These are phyloP conservation scores for Didymella pinodella DNA, from an alignment of 2,329 filamentous ascomycete genomes.

Conservation along the genomic window DNA sequence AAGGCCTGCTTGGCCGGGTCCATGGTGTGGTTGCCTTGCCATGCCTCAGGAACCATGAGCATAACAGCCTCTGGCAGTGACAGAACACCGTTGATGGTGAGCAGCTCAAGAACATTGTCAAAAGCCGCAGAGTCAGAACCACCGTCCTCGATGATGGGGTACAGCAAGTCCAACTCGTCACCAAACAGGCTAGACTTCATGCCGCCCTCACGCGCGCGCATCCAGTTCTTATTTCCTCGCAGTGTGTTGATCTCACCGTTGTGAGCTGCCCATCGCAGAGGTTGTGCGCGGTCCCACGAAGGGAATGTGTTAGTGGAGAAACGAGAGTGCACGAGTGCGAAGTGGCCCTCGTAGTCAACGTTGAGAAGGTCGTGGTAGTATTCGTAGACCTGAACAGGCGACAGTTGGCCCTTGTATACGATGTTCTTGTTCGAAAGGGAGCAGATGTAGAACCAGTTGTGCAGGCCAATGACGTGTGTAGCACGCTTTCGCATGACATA, in stretches of 20 bases:
- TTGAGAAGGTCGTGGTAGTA: slow-evolving; percentile 98
- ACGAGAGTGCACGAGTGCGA: slow-evolving; percentile 93
- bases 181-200: slow-evolving; percentile 93
- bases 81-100: slow-evolving; percentile 94
- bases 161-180: slow-evolving; percentile 87
- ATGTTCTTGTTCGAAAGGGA: slow-evolving; percentile 98
- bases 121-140: slow-evolving; percentile 97
- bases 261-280: slow-evolving; percentile 94
- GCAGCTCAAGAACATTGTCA: slow-evolving; percentile 92
- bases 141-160: slow-evolving; percentile 94
- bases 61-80: slow-evolving; percentile 96
- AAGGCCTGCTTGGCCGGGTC: slow-evolving; percentile 95
- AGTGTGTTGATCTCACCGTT: slow-evolving; percentile 99
- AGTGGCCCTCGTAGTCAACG: slow-evolving; percentile 96
- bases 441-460: slow-evolving; percentile 99
- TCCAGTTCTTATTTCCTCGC: slow-evolving; percentile 99
- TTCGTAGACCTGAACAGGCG: slow-evolving; percentile 93
- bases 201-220: slow-evolving; percentile 94
- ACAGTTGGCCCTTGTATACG: slow-evolving; percentile 96
- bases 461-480: slow-evolving; percentile 90
- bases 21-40: slow-evolving; percentile 93
- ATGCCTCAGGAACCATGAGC: slow-evolving; percentile 98
- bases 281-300: slow-evolving; percentile 97
- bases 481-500: slow-evolving; percentile 94
- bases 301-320: slow-evolving; percentile 99